Conservation (phyloP, 2,329 filamentous ascomycete species). For the Verticillium dahliae region DNA sequence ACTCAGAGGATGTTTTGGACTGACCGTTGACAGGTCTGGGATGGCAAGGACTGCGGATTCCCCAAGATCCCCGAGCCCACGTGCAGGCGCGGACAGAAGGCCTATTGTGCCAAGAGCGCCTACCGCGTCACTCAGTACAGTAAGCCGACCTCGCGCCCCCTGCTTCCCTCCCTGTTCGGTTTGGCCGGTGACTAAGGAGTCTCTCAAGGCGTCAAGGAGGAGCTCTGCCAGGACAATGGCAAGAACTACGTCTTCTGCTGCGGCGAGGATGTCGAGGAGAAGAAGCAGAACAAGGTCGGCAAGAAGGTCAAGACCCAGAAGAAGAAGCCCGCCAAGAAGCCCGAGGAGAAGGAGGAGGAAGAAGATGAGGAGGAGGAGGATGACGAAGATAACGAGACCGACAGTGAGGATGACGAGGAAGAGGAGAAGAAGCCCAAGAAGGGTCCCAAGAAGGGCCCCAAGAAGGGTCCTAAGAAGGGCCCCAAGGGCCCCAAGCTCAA, state of each 20-base stretch:
- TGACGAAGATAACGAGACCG: not conserved
- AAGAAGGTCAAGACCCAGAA: not conserved
- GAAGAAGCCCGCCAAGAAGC: not conserved
- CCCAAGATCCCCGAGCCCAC: not conserved
- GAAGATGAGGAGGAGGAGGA: not conserved
- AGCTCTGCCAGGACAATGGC: conserved; percentile 2
- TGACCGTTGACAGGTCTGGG: not conserved
- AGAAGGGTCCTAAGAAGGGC: not conserved
- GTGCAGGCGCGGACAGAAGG: not conserved
- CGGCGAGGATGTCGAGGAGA: not conserved
- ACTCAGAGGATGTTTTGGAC: too few relatives aligned
- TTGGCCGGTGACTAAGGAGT: not conserved
- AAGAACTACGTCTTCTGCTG: conserved; percentile 8
- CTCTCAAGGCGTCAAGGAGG: not conserved
- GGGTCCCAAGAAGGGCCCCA: not conserved
- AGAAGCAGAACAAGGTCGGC: not conserved
- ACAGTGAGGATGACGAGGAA: not conserved
- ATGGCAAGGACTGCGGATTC: not conserved
- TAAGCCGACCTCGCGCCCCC: not conserved
- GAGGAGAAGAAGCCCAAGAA: not conserved
- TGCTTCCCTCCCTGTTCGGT: too few relatives aligned
- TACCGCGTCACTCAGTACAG: not conserved
- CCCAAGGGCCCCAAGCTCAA: not conserved
- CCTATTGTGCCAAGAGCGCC: not conserved
- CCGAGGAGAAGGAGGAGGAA: not conserved